Evolutionary conservation across 1,139 yeast species (phyloP).

Genomic region (Hemisphaericaspora subhashii): DNA sequence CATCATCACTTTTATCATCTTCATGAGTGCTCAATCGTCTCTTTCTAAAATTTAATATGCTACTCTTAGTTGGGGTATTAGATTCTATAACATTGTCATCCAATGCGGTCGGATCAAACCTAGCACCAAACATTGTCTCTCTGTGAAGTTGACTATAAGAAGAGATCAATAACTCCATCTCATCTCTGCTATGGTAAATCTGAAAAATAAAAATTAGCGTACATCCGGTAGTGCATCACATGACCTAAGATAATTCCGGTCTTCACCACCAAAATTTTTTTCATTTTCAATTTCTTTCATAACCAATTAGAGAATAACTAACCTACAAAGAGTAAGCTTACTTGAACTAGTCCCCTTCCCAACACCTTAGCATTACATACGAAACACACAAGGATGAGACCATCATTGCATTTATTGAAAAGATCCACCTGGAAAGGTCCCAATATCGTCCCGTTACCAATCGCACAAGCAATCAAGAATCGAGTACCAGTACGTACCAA

Average conservation of each 20-base stretch:
- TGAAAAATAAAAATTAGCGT: background rate
- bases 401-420: slow-evolving; percentile 49
- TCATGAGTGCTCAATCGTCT: slow-evolving; percentile 19
- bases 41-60: slow-evolving; percentile 14
- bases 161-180: background rate
- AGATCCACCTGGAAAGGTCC: slow-evolving; percentile 95
- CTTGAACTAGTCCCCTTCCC: too few species aligned
- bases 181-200: background rate
- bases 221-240: slow-evolving; percentile 1
- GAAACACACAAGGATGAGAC: slow-evolving; percentile 46
- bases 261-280: slow-evolving; percentile 1
- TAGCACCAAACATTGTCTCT: slow-evolving; percentile 55
- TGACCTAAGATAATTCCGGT: background rate
- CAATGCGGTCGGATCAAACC: slow-evolving; percentile 55
- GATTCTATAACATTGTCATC: slow-evolving; percentile 16
- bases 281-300: background rate
- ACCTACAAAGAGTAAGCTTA: too few species aligned
- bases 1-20: slow-evolving; percentile 9
- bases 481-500: slow-evolving; percentile 90
- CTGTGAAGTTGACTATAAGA: background rate
- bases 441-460: slow-evolving; percentile 87
- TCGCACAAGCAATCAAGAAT: slow-evolving; percentile 77
- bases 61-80: slow-evolving; percentile 6
- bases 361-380: slow-evolving; percentile 3
- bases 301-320: too few species aligned